Evolutionary conservation across 345 rosid species (phyloP).

Genomic region (Angophora floribunda): DNA sequence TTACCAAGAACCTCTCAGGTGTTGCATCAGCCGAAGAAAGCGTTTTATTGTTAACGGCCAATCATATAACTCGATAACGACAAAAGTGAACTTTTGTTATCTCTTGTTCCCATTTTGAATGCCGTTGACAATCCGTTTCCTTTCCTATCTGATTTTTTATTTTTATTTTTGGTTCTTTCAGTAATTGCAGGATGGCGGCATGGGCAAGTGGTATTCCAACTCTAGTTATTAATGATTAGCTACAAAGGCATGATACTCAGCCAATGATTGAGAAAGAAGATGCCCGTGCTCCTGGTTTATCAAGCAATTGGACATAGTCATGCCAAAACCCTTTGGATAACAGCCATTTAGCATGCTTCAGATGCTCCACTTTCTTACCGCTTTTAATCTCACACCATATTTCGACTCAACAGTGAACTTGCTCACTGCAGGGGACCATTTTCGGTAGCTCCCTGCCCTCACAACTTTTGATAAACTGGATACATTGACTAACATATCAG

Average conservation of each 20-base stretch:
- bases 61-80: neutral
- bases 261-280: neutral
- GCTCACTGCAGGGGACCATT: neutral
- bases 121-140: neutral
- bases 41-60: neutral
- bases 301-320: constrained; percentile 3
- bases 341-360: neutral
- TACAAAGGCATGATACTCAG: neutral
- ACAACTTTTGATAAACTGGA: neutral
- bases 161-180: neutral
- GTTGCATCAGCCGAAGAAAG: neutral
- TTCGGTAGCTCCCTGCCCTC: neutral
- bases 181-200: neutral
- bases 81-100: neutral
- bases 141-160: neutral
- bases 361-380: neutral
- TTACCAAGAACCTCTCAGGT: neutral
- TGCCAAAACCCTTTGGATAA: neutral
- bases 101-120: neutral
- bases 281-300: neutral
- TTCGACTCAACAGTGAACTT: neutral
- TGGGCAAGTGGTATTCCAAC: neutral
- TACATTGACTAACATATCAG: neutral
- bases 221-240: neutral
- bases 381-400: neutral